Base-by-base conservation (phyloP, 495 filamentous ascomycete genomes). In the Haplographium delicatum region DNA sequence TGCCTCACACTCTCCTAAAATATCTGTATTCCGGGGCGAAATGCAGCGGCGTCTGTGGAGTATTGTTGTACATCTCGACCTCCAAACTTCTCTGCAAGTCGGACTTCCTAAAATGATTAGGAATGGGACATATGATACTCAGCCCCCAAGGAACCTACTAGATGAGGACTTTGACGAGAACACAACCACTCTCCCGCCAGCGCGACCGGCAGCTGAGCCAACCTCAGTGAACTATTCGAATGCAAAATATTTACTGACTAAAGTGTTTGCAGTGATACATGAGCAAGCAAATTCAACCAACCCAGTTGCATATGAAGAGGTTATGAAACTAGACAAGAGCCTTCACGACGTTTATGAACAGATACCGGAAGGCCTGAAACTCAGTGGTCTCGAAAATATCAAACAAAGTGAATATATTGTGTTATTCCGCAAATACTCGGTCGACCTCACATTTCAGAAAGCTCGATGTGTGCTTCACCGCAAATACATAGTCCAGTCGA, bases 381-480 rank as follows among this genome's bases (percentile, higher is more conserved):
- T 82, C 30, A 75, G 72, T 10, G 72, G 77, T 1, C 68, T 87
- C 27, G 71, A 78, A n/a, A 78, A 88, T 43, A 78, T 72, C 11
- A 65, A 80, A n/a, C 68, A 71, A 7, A 84, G 89, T 51, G 65
- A 79, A 2, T 72, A 80, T 4, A 68, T 75, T 3, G 53, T 82
- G 5, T 77, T 89, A 47, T 79, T 86, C 59, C 79, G 84, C 43
- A 79, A 85, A 1, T 84, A 82, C 54, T 80, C 76, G 0, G 65
- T 90, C 15, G 81, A 84, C 16, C 65, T 88, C 3, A 64, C 87
- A 18, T 88, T 85, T 55, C 79, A 86, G 52, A 88, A 88, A 59
- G 70, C 76, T 6, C 75, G 85, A 11, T 83, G 80, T 34, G 78
- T 89, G 13, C 69, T 91, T 20, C 88, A 91, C 57, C 78, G 86